phyloP scores from a whole-genome alignment of 306 rosid genomes.

The Cucurbita moschata region DNA sequence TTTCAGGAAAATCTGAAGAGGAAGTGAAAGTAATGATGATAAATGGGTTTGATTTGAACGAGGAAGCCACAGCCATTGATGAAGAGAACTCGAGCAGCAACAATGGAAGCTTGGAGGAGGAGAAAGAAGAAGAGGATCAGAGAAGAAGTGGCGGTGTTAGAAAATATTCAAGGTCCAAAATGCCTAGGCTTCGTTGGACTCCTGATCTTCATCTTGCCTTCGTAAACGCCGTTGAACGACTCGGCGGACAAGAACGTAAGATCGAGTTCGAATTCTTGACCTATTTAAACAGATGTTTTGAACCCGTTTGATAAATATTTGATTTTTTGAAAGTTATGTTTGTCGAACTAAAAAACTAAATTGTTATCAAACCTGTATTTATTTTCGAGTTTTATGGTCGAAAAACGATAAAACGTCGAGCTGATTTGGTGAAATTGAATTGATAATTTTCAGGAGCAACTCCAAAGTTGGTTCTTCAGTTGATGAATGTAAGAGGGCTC shows the following conservation, averaged over 20 bases:
- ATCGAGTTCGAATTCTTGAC: not conserved
- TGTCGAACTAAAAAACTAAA: too few relatives aligned
- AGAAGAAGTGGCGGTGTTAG: constrained; percentile 28
- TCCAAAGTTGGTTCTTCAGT: constrained; percentile 73
- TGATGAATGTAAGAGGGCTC: constrained; percentile 84
- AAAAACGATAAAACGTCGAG: too few relatives aligned
- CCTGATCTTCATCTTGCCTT: constrained; percentile 73
- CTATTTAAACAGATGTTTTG: too few relatives aligned
- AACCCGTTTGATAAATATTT: too few relatives aligned
- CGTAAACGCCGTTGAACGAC: constrained; percentile 58
- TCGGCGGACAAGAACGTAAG: constrained; percentile 89
- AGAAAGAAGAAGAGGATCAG: constrained; percentile 17
- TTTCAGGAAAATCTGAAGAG: not conserved
- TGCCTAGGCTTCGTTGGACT: constrained; percentile 89
- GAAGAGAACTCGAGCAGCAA: not conserved
- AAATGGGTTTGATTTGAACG: constrained; percentile 19
- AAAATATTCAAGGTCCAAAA: constrained; percentile 60
- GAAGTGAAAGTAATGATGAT: not conserved
- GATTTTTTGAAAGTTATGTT: too few relatives aligned
- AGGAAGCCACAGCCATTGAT: constrained; percentile 8
- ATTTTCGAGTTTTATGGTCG: too few relatives aligned
- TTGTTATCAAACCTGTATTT: too few relatives aligned
- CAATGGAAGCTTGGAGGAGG: constrained; percentile 12
- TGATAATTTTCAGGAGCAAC: constrained; percentile 51
- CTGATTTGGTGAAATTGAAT: not conserved